Evolutionary conservation across 1,284 basidiomycete species (phyloP), one percentile per base, ranked within the genome.

Genomic region (Ganoderma lingzhi): DNA sequence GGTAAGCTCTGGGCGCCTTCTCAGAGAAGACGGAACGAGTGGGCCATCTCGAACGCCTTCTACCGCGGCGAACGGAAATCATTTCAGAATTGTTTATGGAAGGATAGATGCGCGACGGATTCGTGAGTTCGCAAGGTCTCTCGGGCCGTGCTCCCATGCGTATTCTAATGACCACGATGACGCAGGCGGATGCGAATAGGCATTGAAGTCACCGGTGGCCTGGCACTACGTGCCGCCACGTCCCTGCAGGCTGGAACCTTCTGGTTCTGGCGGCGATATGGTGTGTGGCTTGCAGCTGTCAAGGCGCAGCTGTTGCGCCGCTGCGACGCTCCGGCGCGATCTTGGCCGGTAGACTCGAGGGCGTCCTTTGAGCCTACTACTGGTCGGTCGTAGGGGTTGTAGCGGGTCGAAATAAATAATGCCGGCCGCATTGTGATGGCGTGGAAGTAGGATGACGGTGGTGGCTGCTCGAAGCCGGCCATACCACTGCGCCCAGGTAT

Each of bases 71-170:
- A 23, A 56, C 30, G 30, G 17, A 55, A 10, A 30, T 56, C 53
- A 15, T 30, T 35, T 56, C 2, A 56, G 30, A 19, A 35, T 6
- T 35, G 30, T 14, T 30, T 12, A 32, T 19, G 5, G 53, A 56
- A 35, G 53, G 12, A 56, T 51, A 51, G 48, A 56, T 32, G 30
- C 14, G 35, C 30, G 53, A 9, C 53, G 53, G 15, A 56, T 56
- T 32, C 53, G 53, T 35, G 53, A 56, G 53, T 59, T 39, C 35
- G 56, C 19, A 3, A 39, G 35, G 19, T 3, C 15, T 23, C 19
- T 39, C 56, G 56, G 56, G 19, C 56, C 56, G 56, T 9, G n/a
- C n/a, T n/a, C n/a, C 56, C 56, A 35, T 10, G 56, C 35, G 10
- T 32, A 30, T 32, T 8, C 17, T 32, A n/a, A 35, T 14, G 56